Conservation (phyloP, 2,329 filamentous ascomycete genomes). For the Chrysosporium queenslandicum region DNA sequence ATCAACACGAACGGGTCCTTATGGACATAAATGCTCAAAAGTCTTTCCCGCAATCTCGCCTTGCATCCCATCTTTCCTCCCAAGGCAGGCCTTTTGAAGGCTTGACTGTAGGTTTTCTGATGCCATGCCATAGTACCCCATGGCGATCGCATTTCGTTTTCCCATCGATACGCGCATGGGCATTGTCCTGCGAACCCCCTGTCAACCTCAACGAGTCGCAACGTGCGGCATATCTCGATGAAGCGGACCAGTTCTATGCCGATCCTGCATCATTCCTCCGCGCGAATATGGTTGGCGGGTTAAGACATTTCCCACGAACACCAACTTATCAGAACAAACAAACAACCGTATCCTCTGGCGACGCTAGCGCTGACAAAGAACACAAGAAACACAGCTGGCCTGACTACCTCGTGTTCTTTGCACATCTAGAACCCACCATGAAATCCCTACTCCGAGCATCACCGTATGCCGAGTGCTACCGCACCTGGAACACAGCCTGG, state of each 20-base stretch:
- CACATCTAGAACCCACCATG: slow-evolving; percentile 46
- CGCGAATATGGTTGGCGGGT: slow-evolving; percentile 41
- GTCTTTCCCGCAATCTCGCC: slow-evolving; percentile 7
- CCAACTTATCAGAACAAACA: slow-evolving; percentile 25
- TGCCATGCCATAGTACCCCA: slow-evolving; percentile 91
- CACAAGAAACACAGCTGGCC: slow-evolving; percentile 35
- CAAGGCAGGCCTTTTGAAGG: slow-evolving; percentile 21
- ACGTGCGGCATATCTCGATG: slow-evolving; percentile 65
- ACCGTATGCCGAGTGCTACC: slow-evolving; percentile 49
- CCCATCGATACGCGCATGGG: slow-evolving; percentile 65
- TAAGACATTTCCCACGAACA: slow-evolving; percentile 26
- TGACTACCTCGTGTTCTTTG: slow-evolving; percentile 46
- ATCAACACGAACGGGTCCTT: slow-evolving; percentile 54
- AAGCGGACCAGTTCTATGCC: slow-evolving; percentile 83
- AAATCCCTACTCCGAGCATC: slow-evolving; percentile 34
- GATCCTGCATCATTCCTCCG: slow-evolving; percentile 51
- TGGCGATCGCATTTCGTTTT: slow-evolving; percentile 84
- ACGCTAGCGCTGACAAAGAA: not conserved
- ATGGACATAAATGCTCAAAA: slow-evolving; percentile 24
- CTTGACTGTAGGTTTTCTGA: slow-evolving; percentile 65
- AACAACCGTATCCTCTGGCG: slow-evolving; percentile 2
- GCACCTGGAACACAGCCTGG: slow-evolving; percentile 52
- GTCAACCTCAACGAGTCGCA: slow-evolving; percentile 53
- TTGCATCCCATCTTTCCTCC: slow-evolving; percentile 4
- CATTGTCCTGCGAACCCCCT: slow-evolving; percentile 82